Conservation (phyloP, 176 grass and related monocot species). For the Carex pumila region DNA sequence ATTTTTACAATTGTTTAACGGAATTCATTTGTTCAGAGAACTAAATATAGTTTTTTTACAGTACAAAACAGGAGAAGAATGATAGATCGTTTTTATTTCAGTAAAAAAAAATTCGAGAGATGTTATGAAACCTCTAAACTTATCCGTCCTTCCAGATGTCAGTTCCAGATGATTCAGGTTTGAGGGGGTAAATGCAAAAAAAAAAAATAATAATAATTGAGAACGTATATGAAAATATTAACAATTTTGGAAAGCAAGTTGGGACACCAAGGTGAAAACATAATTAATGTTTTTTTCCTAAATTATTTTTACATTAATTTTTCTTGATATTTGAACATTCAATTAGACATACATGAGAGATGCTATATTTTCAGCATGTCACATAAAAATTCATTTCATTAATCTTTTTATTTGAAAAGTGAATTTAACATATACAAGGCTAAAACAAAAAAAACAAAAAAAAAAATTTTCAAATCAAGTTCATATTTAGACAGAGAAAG, state of each 20-base stretch:
- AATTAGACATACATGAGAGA: not conserved
- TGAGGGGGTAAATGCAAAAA: not conserved
- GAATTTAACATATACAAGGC: too few relatives aligned
- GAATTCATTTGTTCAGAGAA: too few relatives aligned
- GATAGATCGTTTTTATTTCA: too few relatives aligned
- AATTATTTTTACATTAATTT: not conserved
- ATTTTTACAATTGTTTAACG: too few relatives aligned
- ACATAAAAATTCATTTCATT: not conserved
- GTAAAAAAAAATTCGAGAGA: too few relatives aligned
- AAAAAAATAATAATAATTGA: too few relatives aligned
- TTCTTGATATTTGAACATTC: not conserved
- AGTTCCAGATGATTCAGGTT: not conserved
- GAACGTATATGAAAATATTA: too few relatives aligned
- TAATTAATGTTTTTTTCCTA: not conserved
- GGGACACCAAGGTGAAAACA: not conserved
- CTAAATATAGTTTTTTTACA: too few relatives aligned
- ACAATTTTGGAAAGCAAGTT: too few relatives aligned
- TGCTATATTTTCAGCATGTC: not conserved
- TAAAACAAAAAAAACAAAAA: too few relatives aligned
- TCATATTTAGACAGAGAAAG: not conserved
- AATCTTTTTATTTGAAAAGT: not conserved
- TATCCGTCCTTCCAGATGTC: not conserved
- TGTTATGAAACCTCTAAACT: not conserved
- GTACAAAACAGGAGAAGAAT: too few relatives aligned
- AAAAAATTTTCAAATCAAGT: not conserved